phyloP scores from a whole-genome alignment of 1,284 basidiomycete species.

The Trichosporon coremiiforme region DNA sequence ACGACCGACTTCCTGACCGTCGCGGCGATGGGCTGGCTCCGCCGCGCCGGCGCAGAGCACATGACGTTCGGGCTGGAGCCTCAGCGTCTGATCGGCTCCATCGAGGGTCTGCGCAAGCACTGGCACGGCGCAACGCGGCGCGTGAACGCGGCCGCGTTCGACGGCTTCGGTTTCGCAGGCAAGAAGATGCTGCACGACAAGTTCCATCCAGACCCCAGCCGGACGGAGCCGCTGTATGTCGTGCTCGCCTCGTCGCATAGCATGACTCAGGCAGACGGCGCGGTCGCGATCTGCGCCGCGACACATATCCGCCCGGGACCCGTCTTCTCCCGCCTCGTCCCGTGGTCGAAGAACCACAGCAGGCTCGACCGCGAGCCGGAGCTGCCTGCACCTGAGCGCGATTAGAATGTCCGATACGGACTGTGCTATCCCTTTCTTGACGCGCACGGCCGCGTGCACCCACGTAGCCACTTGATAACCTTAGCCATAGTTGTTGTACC shows the following conservation, averaged over 20 bases:
- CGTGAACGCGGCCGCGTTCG: constrained; percentile 26
- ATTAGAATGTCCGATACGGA: not conserved
- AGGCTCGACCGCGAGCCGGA: not conserved
- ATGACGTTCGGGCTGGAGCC: constrained; percentile 31
- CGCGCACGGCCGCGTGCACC: too few relatives aligned
- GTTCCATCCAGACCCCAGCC: constrained; percentile 23
- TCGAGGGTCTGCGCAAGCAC: constrained; percentile 1
- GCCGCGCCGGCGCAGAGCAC: constrained; percentile 23
- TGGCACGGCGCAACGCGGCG: constrained; percentile 23
- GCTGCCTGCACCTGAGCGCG: not conserved
- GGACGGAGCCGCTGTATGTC: constrained; percentile 19
- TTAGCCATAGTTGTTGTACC: not conserved
- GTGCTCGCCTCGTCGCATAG: constrained; percentile 18
- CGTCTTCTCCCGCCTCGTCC: constrained; percentile 16
- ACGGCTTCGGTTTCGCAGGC: constrained; percentile 26
- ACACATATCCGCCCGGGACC: constrained; percentile 25
- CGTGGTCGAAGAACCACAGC: constrained; percentile 3
- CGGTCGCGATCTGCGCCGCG: constrained; percentile 24
- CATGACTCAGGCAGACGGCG: constrained; percentile 15
- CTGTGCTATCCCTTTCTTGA: too few relatives aligned
- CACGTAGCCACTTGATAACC: too few relatives aligned
- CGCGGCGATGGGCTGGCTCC: constrained; percentile 25
- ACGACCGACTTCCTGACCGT: constrained; percentile 29
- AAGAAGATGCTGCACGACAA: constrained; percentile 33
- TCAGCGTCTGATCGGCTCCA: constrained; percentile 8